Evolutionary conservation across 1,284 basidiomycete genomes (phyloP).

Genomic region (Leccinum fallax): DNA sequence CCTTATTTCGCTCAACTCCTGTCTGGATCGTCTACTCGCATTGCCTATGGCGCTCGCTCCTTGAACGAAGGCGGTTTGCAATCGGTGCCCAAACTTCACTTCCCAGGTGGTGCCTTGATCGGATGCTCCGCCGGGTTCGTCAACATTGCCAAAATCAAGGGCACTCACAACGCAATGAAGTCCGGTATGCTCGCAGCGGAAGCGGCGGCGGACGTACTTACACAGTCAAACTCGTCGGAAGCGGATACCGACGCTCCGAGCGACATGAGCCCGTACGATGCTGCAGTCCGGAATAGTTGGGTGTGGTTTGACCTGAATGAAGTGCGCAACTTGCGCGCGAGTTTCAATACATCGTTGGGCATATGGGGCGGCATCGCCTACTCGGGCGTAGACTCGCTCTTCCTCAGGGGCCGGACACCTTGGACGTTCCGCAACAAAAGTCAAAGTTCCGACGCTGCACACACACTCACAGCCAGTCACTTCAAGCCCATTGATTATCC

Average conservation of each 20-base stretch:
- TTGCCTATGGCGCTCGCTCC: slow-evolving; percentile 91
- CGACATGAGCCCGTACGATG: slow-evolving; percentile 82
- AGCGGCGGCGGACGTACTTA: slow-evolving; percentile 73
- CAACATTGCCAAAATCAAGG: slow-evolving; percentile 98
- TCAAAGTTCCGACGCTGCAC: slow-evolving; percentile 66
- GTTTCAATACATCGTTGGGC: slow-evolving; percentile 86
- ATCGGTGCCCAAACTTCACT: slow-evolving; percentile 88
- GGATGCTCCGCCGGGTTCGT: slow-evolving; percentile 97
- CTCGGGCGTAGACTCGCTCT: slow-evolving; percentile 86
- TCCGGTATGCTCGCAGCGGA: slow-evolving; percentile 97
- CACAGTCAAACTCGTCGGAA: slow-evolving; percentile 18
- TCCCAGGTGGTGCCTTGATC: slow-evolving; percentile 94
- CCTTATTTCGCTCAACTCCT: slow-evolving; percentile 87
- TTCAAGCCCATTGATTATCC: slow-evolving; percentile 91
- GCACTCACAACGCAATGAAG: slow-evolving; percentile 99
- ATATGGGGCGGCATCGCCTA: slow-evolving; percentile 90
- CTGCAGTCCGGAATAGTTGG: slow-evolving; percentile 79
- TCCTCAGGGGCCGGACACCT: slow-evolving; percentile 86
- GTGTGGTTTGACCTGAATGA: slow-evolving; percentile 88
- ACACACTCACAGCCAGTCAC: slow-evolving; percentile 70
- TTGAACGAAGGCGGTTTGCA: slow-evolving; percentile 96
- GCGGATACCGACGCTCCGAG: slow-evolving; percentile 36
- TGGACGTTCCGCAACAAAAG: slow-evolving; percentile 85
- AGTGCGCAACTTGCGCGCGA: slow-evolving; percentile 91
- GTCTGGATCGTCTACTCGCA: slow-evolving; percentile 68